Conservation (phyloP, 225 moss, liverwort and hornwort species). For the Lunularia cruciata region DNA sequence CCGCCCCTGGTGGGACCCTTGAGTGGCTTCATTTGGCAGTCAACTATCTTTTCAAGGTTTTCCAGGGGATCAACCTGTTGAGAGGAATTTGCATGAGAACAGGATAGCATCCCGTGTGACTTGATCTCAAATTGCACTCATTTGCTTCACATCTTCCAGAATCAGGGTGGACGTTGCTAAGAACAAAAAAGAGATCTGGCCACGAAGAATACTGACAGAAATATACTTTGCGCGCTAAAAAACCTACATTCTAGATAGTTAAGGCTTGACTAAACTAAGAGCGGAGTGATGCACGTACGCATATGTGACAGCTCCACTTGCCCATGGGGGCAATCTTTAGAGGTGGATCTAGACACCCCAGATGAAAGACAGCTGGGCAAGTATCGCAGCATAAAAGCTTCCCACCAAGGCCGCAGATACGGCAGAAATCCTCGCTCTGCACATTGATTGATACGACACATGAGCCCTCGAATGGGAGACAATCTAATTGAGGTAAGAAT, state of each 20-base stretch:
- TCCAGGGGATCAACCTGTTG: conserved; percentile 92
- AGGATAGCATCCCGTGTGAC: no score
- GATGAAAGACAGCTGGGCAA: conserved; percentile 92
- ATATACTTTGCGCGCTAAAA: no score
- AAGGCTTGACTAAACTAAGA: no score
- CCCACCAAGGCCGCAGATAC: conserved; percentile 80
- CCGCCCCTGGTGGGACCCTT: conserved; percentile 55
- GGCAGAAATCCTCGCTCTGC: conserved; percentile 99
- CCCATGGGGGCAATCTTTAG: conserved; percentile 96
- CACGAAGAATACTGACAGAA: no score
- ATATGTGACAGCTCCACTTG: conserved; percentile 98
- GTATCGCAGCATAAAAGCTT: conserved; percentile 97
- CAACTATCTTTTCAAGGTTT: conserved; percentile 92
- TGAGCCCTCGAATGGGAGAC: conserved; percentile 7
- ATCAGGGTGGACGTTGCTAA: no score
- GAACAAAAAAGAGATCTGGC: no score
- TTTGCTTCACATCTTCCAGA: no score
- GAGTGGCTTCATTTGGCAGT: conserved; percentile 82
- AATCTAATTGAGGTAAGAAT: no score
- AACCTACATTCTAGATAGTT: no score
- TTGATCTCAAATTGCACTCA: no score
- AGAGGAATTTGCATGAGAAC: no score
- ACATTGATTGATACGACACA: conserved; percentile 18
- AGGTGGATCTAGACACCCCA: conserved; percentile 95
- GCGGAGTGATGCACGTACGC: conserved; percentile 56